Conservation (phyloP, 176 grass and related monocot genomes). For the Urochloa ruziziensis region DNA sequence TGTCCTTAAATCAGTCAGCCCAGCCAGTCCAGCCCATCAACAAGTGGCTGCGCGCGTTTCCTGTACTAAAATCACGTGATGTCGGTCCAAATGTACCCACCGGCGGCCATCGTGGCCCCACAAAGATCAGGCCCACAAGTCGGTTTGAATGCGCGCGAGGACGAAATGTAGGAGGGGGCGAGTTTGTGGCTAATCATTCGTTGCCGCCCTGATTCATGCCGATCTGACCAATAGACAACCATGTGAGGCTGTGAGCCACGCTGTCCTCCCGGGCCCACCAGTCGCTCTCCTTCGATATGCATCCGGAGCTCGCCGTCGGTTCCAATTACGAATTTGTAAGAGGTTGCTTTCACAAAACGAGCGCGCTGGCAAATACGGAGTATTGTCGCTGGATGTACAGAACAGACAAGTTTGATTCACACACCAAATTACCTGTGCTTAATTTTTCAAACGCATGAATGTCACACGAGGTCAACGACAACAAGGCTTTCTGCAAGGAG, state of each 20-base stretch:
- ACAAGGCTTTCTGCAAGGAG: neutral
- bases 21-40: neutral
- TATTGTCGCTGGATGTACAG: no score
- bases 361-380: neutral
- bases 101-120: neutral
- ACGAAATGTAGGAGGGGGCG: neutral
- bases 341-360: neutral
- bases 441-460: neutral
- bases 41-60: neutral
- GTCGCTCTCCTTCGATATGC: neutral
- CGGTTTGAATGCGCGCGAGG: neutral
- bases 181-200: neutral
- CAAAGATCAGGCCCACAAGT: neutral
- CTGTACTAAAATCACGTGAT: neutral
- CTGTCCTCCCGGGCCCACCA: conserved; percentile 25
- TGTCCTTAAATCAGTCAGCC: neutral
- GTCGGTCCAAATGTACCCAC: neutral
- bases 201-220: neutral
- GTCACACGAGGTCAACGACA: neutral
- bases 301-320: neutral
- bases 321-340: neutral
- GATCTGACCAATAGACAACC: conserved; percentile 26
- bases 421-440: neutral
- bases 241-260: conserved; percentile 47
- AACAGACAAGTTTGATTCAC: neutral